These are phyloP conservation scores for Bryopsis sp. DNA, from an alignment of 139 green algal genomes.

Conservation along the genomic window DNA sequence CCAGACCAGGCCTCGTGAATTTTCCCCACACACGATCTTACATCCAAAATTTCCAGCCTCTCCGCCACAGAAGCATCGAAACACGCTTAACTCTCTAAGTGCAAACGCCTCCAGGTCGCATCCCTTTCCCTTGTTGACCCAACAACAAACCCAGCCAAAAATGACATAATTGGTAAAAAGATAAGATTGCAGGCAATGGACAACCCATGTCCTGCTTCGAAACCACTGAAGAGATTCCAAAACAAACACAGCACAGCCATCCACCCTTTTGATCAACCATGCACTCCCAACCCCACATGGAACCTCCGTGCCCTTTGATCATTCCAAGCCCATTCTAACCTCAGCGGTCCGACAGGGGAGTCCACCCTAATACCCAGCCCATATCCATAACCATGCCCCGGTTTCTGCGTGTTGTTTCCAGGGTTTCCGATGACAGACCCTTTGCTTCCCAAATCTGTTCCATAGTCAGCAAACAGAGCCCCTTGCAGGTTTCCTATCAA, in stretches of 20 bases:
- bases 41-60: no score
- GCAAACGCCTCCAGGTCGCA: no score
- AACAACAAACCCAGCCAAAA: no score
- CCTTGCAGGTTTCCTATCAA: conserved; percentile 60
- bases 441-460: conserved; percentile 81
- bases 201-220: no score
- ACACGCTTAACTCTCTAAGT: no score
- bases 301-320: conserved; percentile 62
- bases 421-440: conserved; percentile 79
- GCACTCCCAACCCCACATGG: conserved; percentile 83
- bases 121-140: no score
- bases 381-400: conserved; percentile 66
- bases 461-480: conserved; percentile 82
- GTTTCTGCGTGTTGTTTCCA: conserved; percentile 57
- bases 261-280: conserved; percentile 24
- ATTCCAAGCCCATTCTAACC: conserved; percentile 95
- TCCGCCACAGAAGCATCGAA: no score
- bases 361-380: conserved; percentile 80
- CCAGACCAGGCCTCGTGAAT: no score
- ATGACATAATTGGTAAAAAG: no score
- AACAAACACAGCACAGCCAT: neutral
- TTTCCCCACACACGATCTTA: no score
- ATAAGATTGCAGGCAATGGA: no score
- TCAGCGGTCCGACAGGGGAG: conserved; percentile 81
- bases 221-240: no score